A percentile compares a stretch with the other conserved stretches of the same genome.
These are phyloP conservation scores for Fusarium poae DNA, from an alignment of 2,329 filamentous ascomycete genomes.

Conservation along the genomic window DNA sequence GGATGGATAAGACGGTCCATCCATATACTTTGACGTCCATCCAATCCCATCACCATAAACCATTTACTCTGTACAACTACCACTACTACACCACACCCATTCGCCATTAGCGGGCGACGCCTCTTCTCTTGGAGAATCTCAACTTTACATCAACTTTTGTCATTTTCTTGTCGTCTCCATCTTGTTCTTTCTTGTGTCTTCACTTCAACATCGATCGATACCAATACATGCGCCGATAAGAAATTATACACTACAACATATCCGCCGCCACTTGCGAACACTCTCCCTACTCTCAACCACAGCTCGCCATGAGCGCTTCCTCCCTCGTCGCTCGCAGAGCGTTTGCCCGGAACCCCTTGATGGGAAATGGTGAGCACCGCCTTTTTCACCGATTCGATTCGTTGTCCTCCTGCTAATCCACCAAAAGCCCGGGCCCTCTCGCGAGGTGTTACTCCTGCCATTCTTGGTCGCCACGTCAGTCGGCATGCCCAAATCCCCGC, in stretches of 20 bases:
- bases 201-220: conserved; percentile 18
- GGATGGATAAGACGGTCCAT: conserved; percentile 15
- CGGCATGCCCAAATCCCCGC: conserved; percentile 63
- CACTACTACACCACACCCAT: conserved; percentile 33
- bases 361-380: conserved; percentile 60
- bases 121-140: conserved; percentile 43
- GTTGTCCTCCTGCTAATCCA: conserved; percentile 45
- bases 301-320: conserved; percentile 67
- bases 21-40: conserved; percentile 31
- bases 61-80: conserved; percentile 16
- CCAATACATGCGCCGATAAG: conserved; percentile 14
- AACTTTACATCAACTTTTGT: conserved; percentile 46
- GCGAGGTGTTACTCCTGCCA: conserved; percentile 61
- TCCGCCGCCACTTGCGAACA: conserved; percentile 19
- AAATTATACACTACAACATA: conserved; percentile 20
- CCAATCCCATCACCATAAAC: conserved; percentile 42
- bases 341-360: conserved; percentile 65
- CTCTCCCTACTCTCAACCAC: conserved; percentile 17
- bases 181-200: conserved; percentile 16
- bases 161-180: conserved; percentile 45
- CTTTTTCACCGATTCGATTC: conserved; percentile 2
- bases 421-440: conserved; percentile 62
- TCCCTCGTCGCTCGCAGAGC: conserved; percentile 68
- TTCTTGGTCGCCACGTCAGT: conserved; percentile 62
- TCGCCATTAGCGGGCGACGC: conserved; percentile 42